Evolutionary conservation across 768 basidiomycete species (phyloP).

Genomic region (Mrakia gelida): DNA sequence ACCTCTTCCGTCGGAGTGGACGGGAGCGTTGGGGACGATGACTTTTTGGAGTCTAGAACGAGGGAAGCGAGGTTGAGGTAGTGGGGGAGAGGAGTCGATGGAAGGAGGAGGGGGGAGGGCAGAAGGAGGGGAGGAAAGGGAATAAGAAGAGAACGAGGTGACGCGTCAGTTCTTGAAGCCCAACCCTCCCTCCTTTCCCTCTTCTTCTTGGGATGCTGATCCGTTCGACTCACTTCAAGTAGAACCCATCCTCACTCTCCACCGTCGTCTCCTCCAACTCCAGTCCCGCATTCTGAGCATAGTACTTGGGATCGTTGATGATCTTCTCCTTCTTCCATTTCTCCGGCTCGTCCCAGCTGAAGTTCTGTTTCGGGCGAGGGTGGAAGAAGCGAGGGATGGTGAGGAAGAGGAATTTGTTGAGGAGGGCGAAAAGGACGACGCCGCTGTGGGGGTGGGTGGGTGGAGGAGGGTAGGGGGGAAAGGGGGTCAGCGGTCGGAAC

Average conservation of each 20-base stretch:
- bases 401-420: constrained; percentile 35
- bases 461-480: not conserved
- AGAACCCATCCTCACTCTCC: constrained; percentile 52
- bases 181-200: not conserved
- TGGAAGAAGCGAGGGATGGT: constrained; percentile 33
- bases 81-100: not conserved
- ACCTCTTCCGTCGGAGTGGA: not conserved
- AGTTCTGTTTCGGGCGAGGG: constrained; percentile 34
- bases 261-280: constrained; percentile 50
- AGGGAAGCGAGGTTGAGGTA: not conserved
- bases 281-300: constrained; percentile 49
- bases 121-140: not conserved
- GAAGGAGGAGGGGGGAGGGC: not conserved
- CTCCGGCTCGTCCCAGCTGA: constrained; percentile 47
- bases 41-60: constrained; percentile 27
- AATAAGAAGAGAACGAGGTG: not conserved
- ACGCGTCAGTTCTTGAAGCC: not conserved
- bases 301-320: constrained; percentile 50
- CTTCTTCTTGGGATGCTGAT: not conserved
- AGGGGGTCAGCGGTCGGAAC: not conserved
- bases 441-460: constrained; percentile 27
- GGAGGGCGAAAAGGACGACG: constrained; percentile 50
- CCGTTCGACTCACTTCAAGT: constrained; percentile 36
- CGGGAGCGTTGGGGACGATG: constrained; percentile 7
- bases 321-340: constrained; percentile 47